phyloP scores from a whole-genome alignment of 805 yeast species.

The Wickerhamiella lipophila region DNA sequence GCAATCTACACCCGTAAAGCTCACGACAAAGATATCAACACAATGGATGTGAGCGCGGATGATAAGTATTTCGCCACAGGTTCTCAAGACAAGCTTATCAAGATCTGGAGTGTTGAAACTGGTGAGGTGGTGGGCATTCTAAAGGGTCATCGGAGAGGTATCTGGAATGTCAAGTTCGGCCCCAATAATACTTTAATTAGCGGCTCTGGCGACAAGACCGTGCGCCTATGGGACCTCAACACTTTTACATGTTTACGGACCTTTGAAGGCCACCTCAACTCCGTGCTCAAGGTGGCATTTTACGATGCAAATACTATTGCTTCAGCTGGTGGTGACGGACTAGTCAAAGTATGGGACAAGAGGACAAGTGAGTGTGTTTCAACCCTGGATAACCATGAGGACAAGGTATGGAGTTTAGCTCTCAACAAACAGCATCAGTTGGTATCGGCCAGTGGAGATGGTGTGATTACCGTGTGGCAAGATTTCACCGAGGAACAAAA shows the following conservation, averaged over 20 bases:
- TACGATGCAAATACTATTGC: constrained; percentile 43
- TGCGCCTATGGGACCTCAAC: constrained; percentile 74
- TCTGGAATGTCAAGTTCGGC: constrained; percentile 83
- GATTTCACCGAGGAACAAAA: constrained; percentile 71
- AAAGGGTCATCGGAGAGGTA: constrained; percentile 85
- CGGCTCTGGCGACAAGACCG: constrained; percentile 85
- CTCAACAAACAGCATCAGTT: constrained; percentile 47
- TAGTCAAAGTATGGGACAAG: constrained; percentile 81
- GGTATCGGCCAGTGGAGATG: constrained; percentile 90
- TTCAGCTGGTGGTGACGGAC: constrained; percentile 85
- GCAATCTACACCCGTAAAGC: constrained; percentile 89
- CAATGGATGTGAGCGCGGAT: constrained; percentile 81
- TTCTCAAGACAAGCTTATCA: constrained; percentile 83
- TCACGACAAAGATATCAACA: constrained; percentile 91
- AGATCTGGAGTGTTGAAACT: constrained; percentile 72
- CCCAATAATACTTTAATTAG: constrained; percentile 56
- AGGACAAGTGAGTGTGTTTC: constrained; percentile 63
- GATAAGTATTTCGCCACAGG: constrained; percentile 85
- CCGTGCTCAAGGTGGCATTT: constrained; percentile 73
- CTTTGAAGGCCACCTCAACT: constrained; percentile 87
- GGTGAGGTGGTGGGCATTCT: constrained; percentile 81
- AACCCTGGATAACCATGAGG: constrained; percentile 82
- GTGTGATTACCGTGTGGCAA: constrained; percentile 76
- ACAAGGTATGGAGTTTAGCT: constrained; percentile 86
- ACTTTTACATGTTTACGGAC: constrained; percentile 69